A percentile compares a stretch with the other conserved stretches of the same genome.
Conservation (phyloP, 2,329 filamentous ascomycete genomes). For the Arachnopeziza araneosa region DNA sequence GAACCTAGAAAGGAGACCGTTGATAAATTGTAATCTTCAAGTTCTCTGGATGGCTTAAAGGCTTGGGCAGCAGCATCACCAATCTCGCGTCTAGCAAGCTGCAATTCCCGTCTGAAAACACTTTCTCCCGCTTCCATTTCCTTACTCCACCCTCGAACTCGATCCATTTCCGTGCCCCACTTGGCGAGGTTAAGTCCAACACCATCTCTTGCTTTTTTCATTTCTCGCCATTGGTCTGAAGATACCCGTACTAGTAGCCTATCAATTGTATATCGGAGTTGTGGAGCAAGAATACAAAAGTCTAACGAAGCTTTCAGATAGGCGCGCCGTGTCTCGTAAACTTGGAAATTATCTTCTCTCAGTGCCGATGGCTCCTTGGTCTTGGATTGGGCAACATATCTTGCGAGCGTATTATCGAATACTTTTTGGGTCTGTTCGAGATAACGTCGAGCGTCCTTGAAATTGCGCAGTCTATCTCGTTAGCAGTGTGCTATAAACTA, state of each 20-base stretch:
- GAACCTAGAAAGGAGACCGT: slow-evolving; percentile 83
- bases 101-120: slow-evolving; percentile 75
- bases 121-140: slow-evolving; percentile 91
- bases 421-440: slow-evolving; percentile 77
- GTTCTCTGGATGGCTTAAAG: slow-evolving; percentile 77
- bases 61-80: slow-evolving; percentile 68
- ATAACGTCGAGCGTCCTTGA: slow-evolving; percentile 75
- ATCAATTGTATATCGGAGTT: slow-evolving; percentile 78
- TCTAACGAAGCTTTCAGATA: slow-evolving; percentile 93
- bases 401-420: slow-evolving; percentile 74
- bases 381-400: slow-evolving; percentile 82
- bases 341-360: slow-evolving; percentile 89
- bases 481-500: not conserved
- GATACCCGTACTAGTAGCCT: slow-evolving; percentile 81
- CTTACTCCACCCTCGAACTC: slow-evolving; percentile 85
- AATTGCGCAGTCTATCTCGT: slow-evolving; percentile 52
- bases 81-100: slow-evolving; percentile 72
- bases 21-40: slow-evolving; percentile 87
- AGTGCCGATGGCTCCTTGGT: slow-evolving; percentile 88
- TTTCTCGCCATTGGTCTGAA: slow-evolving; percentile 81
- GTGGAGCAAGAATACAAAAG: slow-evolving; percentile 82
- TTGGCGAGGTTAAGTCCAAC: slow-evolving; percentile 56
- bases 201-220: slow-evolving; percentile 65
- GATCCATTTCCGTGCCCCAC: slow-evolving; percentile 78
- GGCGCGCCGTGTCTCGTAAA: slow-evolving; percentile 85